Base-by-base conservation (phyloP, 176 grass and related monocot genomes). In the Urochloa ruziziensis region DNA sequence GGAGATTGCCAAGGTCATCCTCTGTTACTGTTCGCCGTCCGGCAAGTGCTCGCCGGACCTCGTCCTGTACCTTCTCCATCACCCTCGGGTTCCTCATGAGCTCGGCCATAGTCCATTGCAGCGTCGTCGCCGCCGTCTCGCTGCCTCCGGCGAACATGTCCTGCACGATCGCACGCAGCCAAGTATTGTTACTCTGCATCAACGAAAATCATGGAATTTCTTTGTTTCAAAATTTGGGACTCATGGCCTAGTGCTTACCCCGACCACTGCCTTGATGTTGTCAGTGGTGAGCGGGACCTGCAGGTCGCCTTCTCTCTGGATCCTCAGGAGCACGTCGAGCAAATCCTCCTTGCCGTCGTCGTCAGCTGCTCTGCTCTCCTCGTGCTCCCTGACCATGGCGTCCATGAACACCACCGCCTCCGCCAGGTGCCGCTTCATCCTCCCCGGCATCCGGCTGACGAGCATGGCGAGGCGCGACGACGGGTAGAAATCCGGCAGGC, bases 61-160 rank as follows among this genome's bases (percentile, higher is more conserved):
- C 84, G 0, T 59, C 85, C 7, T 72, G 75, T 0, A 36, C 80
- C 62, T 85, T 84, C 3, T 12, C 29, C 70, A 88, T 84, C 21
- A 63, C 54, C 37, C 29, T 30, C 0, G 84, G 80, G 70, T 81
- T 76, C 32, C 44, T 42, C 23, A 84, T 28, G 0, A 91, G 89
- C 70, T 91, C 89, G 0, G 89, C 46, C 89, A 91, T 88, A 5
- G 39, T 60, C 89, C 85, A 91, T 46, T 87, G 62, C 37, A 87
- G 32, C 1, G 53, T 39, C 21, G 75, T 88, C 1, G 75, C 49
- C 0, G 70, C 64, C 2, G 89, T 87, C 44, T 84, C 89, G 63
- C 85, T 88, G 6, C 89, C 85, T 3, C 40, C 89, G 0, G 32
- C 67, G 15, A 91, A 91, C 68, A 91, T 53, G 21, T 91, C 84